Conservation (phyloP, 1,284 basidiomycete genomes). For the Microstroma glucosiphilum region DNA sequence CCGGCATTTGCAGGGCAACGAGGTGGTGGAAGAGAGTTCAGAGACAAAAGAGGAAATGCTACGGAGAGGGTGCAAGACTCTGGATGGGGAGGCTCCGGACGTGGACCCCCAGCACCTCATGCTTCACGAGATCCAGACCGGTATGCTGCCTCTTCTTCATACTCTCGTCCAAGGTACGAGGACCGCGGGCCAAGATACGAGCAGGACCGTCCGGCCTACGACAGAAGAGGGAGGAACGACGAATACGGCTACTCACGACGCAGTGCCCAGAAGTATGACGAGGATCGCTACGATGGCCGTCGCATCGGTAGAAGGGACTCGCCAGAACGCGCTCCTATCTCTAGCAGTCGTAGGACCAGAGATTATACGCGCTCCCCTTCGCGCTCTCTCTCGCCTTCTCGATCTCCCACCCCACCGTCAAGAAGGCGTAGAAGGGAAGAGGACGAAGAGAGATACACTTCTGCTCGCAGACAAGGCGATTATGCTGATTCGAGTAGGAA, state of each 20-base stretch:
- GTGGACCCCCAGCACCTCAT: too few relatives aligned
- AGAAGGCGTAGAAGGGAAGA: too few relatives aligned
- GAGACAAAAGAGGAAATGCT: constrained; percentile 53
- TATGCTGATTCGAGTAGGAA: too few relatives aligned
- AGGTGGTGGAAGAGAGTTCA: constrained; percentile 43
- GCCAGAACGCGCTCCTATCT: background rate
- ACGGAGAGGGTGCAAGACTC: constrained; percentile 52
- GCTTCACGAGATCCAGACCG: too few relatives aligned
- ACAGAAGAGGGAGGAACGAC: background rate
- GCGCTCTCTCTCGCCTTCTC: background rate
- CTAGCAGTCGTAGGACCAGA: too few relatives aligned
- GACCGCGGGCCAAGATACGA: background rate
- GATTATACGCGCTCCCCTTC: background rate
- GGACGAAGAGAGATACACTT: too few relatives aligned
- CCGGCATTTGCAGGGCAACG: constrained; percentile 52
- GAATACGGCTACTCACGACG: background rate
- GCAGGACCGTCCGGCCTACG: background rate
- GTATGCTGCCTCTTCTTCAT: too few relatives aligned
- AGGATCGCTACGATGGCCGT: too few relatives aligned
- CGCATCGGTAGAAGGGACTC: background rate
- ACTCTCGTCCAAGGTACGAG: too few relatives aligned
- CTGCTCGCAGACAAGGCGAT: too few relatives aligned
- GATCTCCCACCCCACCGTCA: background rate
- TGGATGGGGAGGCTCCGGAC: constrained; percentile 22
- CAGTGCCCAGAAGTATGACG: background rate